phyloP scores from a whole-genome alignment of 2,329 filamentous ascomycete genomes.

The Venturia asperata region DNA sequence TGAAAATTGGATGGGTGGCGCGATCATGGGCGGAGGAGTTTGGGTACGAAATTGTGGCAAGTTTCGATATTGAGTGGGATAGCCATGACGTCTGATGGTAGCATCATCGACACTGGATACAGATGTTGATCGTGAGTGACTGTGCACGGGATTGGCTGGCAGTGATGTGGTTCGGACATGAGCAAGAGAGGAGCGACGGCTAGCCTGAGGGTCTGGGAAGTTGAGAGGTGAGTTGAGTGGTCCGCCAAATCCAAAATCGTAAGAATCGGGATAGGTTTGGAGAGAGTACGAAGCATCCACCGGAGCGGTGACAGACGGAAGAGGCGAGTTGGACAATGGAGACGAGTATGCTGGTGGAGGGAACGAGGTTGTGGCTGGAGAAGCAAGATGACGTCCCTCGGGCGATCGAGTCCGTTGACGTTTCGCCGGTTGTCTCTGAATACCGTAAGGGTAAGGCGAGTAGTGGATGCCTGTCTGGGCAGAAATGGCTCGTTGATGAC shows the following conservation, averaged over 20 bases:
- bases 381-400: conserved; percentile 20
- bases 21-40: conserved; percentile 25
- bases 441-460: conserved; percentile 17
- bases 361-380: conserved; percentile 10
- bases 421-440: conserved; percentile 1
- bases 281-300: conserved; percentile 36
- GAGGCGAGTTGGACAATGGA: conserved; percentile 16
- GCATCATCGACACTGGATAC: conserved; percentile 60
- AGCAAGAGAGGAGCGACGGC: conserved; percentile 32
- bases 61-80: conserved; percentile 70
- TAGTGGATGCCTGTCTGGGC: conserved; percentile 39
- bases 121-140: conserved; percentile 52
- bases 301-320: conserved; percentile 25
- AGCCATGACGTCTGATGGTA: conserved; percentile 63
- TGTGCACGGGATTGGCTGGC: conserved; percentile 30
- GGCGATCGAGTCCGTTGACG: conserved; percentile 15
- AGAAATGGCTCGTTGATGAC: conserved; percentile 47
- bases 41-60: conserved; percentile 53
- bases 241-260: conserved; percentile 32
- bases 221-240: conserved; percentile 58
- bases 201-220: conserved; percentile 32
- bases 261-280: conserved; percentile 18
- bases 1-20: conserved; percentile 9
- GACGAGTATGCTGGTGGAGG: conserved; percentile 12
- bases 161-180: conserved; percentile 32